phyloP scores from a whole-genome alignment of 805 yeast species.

The Ogataea nitratoaversa region DNA sequence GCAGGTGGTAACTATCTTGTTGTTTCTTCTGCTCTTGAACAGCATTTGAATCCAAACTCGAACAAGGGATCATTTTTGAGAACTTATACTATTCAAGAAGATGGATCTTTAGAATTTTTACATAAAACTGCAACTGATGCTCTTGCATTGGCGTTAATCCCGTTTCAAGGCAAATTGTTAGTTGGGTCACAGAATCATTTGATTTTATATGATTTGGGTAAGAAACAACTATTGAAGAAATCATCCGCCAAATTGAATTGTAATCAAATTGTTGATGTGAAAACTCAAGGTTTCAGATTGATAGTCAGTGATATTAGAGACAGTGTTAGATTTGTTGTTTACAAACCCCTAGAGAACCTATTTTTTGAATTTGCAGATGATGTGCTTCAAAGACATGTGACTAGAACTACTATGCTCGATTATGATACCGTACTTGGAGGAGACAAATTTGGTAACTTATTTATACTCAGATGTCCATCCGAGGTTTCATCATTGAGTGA shows the following conservation, averaged over 20 bases:
- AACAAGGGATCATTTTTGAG: slow-evolving; percentile 29
- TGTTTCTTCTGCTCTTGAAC: slow-evolving; percentile 39
- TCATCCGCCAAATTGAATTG: slow-evolving; percentile 44
- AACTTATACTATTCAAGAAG: slow-evolving; percentile 33
- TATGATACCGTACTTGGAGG: slow-evolving; percentile 76
- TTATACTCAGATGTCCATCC: slow-evolving; percentile 59
- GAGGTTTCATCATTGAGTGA: slow-evolving; percentile 44
- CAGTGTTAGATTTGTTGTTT: slow-evolving; percentile 57
- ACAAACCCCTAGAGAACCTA: slow-evolving; percentile 40
- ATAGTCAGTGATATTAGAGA: slow-evolving; percentile 69
- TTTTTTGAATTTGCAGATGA: slow-evolving; percentile 73
- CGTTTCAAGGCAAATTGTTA: slow-evolving; percentile 57
- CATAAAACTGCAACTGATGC: slow-evolving; percentile 59
- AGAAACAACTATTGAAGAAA: slow-evolving; percentile 72
- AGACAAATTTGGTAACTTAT: slow-evolving; percentile 81
- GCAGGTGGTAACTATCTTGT: slow-evolving; percentile 34
- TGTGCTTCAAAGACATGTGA: slow-evolving; percentile 58
- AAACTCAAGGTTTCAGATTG: slow-evolving; percentile 52
- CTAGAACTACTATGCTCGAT: slow-evolving; percentile 60
- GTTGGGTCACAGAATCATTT: slow-evolving; percentile 53
- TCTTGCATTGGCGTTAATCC: slow-evolving; percentile 43
- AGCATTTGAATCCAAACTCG: slow-evolving; percentile 27
- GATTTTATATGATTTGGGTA: slow-evolving; percentile 68
- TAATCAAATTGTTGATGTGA: slow-evolving; percentile 49
- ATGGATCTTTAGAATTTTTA: slow-evolving; percentile 40